Evolutionary conservation across 2,329 filamentous ascomycete genomes (phyloP), one percentile per base, ranked within the genome.

Genomic region (Alternaria metachromatica): DNA sequence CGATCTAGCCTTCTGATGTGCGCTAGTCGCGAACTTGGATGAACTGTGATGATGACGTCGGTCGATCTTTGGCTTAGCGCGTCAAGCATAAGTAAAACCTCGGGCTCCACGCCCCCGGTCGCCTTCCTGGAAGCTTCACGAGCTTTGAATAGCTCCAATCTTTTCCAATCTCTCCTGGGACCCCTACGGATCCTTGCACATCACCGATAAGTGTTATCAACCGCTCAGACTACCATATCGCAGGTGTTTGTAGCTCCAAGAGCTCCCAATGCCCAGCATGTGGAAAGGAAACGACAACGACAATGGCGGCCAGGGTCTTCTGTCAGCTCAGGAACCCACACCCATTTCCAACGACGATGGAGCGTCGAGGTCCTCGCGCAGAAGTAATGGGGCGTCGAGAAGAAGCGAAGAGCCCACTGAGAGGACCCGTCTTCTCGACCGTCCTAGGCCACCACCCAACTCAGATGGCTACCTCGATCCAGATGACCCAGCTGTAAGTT

Each of bases 401-500:
- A 71, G 70, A 45, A 73, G 71, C 55, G 68, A 77, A 59, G 71
- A 89, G 60, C 83, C 87, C 21, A 85, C 87, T 65, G 89, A 91
- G 78, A 81, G 87, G 65, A 88, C 88, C 43, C 87, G 91, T 28
- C 84, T 96, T 69, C 86, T 96, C 25, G 89, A 90, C 43, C 70
- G 73, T 56, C 79, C 74, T 25, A 76, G 78, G 41, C 90, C 89
- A 72, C 82, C 89, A 72, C 82, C 82, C n/a, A 87, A 89, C 61
- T 82, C 88, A 46, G 87, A 91, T 75, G 85, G 84, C 54, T 94
- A 90, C 73, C 83, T 94, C 58, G 91, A 90, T 72, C 91, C 92
- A 12, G 91, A 94, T 83, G 92, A 94, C 77, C 92, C 92, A 77
- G 92, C 92, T 68, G 92, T 97, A 80, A 80, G 87, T 60, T n/a